phyloP scores from a whole-genome alignment of 1,284 basidiomycete species.

The Ceratobasidium sp. region DNA sequence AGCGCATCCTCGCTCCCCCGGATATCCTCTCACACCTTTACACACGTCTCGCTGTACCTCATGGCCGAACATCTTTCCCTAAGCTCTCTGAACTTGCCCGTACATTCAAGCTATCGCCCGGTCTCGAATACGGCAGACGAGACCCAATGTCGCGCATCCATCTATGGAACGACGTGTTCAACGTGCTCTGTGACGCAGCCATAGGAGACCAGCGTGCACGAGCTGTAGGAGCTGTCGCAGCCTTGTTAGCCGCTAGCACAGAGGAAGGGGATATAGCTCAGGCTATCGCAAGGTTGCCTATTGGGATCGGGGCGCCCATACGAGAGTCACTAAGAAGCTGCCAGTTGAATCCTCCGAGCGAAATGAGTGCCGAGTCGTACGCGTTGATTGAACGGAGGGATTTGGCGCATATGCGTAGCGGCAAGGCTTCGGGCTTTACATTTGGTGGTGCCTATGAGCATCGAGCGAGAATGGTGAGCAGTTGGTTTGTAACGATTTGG shows the following conservation, averaged over 20 bases:
- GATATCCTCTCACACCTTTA: slow-evolving; percentile 52
- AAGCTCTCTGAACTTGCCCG: slow-evolving; percentile 43
- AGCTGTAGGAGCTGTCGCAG: slow-evolving; percentile 32
- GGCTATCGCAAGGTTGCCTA: slow-evolving; percentile 60
- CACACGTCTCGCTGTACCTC: slow-evolving; percentile 41
- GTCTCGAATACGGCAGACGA: slow-evolving; percentile 37
- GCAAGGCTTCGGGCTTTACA: slow-evolving; percentile 35
- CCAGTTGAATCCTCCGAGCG: slow-evolving; percentile 75
- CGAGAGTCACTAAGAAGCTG: slow-evolving; percentile 83
- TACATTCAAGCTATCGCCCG: slow-evolving; percentile 38
- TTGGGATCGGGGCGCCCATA: slow-evolving; percentile 80
- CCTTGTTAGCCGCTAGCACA: slow-evolving; percentile 30
- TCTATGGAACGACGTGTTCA: slow-evolving; percentile 35
- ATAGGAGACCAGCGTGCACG: slow-evolving; percentile 31
- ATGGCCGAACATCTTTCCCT: slow-evolving; percentile 40
- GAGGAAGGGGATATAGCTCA: slow-evolving; percentile 58
- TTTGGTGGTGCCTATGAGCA: slow-evolving; percentile 41
- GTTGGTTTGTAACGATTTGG: neutral
- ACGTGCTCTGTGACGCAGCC: slow-evolving; percentile 28
- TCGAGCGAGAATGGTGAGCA: slow-evolving; percentile 41
- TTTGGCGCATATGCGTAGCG: slow-evolving; percentile 54
- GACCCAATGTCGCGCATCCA: slow-evolving; percentile 29
- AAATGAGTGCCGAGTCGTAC: slow-evolving; percentile 77
- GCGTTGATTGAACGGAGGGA: slow-evolving; percentile 81
- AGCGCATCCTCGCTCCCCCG: slow-evolving; percentile 49